Evolutionary conservation across 192 early-diverging fungal genomes (phyloP).

Genomic region (Umbelopsis isabellina): DNA sequence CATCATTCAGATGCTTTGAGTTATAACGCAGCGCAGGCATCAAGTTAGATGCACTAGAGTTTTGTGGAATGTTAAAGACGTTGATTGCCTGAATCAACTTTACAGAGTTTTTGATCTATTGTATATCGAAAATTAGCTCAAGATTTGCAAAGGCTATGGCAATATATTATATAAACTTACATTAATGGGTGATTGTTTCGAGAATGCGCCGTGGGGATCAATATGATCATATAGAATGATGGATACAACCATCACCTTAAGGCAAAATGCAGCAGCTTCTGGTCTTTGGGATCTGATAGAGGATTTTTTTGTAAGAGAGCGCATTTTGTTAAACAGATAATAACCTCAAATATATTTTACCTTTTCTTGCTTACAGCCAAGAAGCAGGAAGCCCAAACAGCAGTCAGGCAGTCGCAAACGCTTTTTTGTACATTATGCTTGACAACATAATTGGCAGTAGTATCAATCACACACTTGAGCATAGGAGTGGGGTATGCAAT

Average conservation of each 20-base stretch:
- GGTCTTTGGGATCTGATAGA: constrained; percentile 53
- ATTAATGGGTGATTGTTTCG: constrained; percentile 79
- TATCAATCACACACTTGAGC: constrained; percentile 85
- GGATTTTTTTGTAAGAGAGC: too few relatives aligned
- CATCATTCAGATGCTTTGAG: constrained; percentile 81
- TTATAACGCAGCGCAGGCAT: constrained; percentile 77
- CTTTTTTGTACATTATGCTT: constrained; percentile 46
- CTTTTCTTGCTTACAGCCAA: constrained; percentile 74
- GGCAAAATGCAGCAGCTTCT: constrained; percentile 73
- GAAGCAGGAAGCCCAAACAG: constrained; percentile 78
- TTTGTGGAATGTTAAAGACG: constrained; percentile 34
- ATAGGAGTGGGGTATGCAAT: constrained; percentile 95
- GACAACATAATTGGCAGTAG: constrained; percentile 69
- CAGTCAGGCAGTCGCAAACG: constrained; percentile 75
- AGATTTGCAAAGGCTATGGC: not conserved
- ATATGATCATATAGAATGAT: constrained; percentile 94
- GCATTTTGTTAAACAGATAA: too few relatives aligned
- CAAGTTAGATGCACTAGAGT: constrained; percentile 55
- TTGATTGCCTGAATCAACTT: constrained; percentile 43
- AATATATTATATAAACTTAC: constrained; percentile 49
- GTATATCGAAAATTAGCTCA: not conserved
- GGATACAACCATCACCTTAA: constrained; percentile 86
- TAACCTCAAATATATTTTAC: constrained; percentile 19
- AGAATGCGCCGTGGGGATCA: constrained; percentile 74
- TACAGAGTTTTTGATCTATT: constrained; percentile 41